Conservation (phyloP, 164 flowering plant species). For the Piper longum region DNA sequence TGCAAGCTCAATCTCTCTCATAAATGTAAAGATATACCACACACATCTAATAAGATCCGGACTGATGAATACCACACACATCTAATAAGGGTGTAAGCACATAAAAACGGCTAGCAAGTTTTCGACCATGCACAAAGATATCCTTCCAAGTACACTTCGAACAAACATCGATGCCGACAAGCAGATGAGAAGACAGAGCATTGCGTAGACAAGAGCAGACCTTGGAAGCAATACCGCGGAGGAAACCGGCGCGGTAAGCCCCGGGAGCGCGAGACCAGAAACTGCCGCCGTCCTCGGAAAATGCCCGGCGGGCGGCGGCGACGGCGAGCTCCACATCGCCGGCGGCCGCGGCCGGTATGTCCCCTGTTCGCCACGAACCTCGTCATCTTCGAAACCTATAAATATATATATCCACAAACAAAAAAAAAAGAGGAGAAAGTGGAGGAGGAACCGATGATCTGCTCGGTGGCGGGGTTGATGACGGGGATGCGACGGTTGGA, state of each 20-base stretch:
- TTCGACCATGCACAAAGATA: no score
- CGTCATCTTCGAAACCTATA: neutral
- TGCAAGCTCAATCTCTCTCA: no score
- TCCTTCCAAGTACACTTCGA: no score
- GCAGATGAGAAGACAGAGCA: no score
- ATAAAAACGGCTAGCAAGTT: neutral
- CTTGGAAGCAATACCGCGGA: constrained; percentile 93
- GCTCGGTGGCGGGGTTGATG: constrained; percentile 74
- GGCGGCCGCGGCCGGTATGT: constrained; percentile 79
- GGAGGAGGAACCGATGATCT: constrained; percentile 42
- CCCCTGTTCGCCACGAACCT: constrained; percentile 29
- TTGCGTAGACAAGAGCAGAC: constrained; percentile 14
- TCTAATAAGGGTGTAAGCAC: no score
- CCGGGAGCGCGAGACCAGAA: constrained; percentile 82
- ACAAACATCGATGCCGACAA: no score
- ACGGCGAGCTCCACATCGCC: constrained; percentile 92
- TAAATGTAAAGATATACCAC: neutral
- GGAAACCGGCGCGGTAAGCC: constrained; percentile 73
- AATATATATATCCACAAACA: no score
- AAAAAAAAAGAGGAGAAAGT: neutral
- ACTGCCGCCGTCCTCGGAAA: constrained; percentile 42
- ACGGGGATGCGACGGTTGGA: constrained; percentile 52
- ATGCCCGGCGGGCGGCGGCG: constrained; percentile 64
- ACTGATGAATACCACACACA: neutral
- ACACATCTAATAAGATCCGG: neutral